Evolutionary conservation across 306 rosid genomes (phyloP).

Genomic region (Prunus kanzakura): DNA sequence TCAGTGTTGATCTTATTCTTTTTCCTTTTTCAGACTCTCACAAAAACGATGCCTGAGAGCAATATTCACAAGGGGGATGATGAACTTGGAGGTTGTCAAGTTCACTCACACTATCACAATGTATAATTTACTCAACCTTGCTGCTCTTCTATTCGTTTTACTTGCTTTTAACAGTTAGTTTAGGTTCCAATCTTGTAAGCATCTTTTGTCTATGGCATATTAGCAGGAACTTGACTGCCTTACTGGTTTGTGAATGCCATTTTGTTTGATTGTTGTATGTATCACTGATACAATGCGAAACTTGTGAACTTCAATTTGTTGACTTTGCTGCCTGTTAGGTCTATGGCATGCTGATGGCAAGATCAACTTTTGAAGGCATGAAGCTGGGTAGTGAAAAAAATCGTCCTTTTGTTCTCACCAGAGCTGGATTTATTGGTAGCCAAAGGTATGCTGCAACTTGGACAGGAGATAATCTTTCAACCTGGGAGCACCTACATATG

Average conservation of each 20-base stretch:
- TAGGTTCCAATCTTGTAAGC: not conserved
- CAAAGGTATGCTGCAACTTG: conserved; percentile 96
- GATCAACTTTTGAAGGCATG: conserved; percentile 94
- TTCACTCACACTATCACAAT: conserved; percentile 84
- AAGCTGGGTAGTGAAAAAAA: conserved; percentile 57
- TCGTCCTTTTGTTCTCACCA: conserved; percentile 94
- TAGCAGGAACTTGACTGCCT: conserved; percentile 18
- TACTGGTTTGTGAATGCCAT: conserved; percentile 13
- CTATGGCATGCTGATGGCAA: conserved; percentile 88
- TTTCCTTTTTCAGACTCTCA: conserved; percentile 43
- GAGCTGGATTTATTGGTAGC: conserved; percentile 94
- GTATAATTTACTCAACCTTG: conserved; percentile 45
- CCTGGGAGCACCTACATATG: conserved; percentile 97
- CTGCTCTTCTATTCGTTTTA: conserved; percentile 12
- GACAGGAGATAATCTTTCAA: conserved; percentile 94
- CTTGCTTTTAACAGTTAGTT: not conserved
- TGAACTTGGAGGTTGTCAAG: conserved; percentile 86
- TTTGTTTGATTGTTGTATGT: conserved; percentile 7
- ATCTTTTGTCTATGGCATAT: conserved; percentile 12
- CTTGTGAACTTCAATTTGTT: conserved; percentile 19
- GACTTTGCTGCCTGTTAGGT: conserved; percentile 47
- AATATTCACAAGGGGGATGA: conserved; percentile 87
- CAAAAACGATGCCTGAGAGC: conserved; percentile 90
- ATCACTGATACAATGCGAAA: not conserved
- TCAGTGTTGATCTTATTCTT: not conserved